These are phyloP conservation scores for Bipolaris victoriae DNA, from an alignment of 2,329 filamentous ascomycete species.

Conservation along the genomic window DNA sequence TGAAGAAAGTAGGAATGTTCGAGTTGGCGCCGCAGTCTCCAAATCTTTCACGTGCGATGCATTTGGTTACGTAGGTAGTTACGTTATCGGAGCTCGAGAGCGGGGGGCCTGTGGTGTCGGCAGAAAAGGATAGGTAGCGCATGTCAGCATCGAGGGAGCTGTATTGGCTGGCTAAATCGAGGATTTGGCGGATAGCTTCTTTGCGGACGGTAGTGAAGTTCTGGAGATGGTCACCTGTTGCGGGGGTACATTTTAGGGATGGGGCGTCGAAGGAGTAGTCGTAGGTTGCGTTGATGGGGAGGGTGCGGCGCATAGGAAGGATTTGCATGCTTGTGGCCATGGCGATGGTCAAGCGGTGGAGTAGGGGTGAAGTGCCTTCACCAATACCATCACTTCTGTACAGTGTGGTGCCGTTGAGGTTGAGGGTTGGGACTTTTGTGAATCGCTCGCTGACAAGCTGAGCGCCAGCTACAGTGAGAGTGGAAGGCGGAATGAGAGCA, in stretches of 20 bases:
- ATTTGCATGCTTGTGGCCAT: neutral
- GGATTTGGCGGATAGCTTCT: neutral
- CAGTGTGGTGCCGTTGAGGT: neutral
- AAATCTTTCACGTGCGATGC: neutral
- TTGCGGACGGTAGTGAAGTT: neutral
- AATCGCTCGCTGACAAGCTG: fast-evolving
- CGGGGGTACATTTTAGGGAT: neutral
- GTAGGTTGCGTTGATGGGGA: neutral
- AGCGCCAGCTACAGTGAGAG: neutral
- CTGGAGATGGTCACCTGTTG: neutral
- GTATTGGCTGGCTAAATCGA: neutral
- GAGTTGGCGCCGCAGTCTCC: neutral
- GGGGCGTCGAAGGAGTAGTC: neutral
- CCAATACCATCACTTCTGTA: neutral
- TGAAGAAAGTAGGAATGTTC: neutral
- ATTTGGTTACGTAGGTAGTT: neutral
- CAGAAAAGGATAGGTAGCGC: neutral
- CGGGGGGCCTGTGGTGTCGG: neutral
- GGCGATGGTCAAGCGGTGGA: neutral
- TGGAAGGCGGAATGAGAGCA: neutral
- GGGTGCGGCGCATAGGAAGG: neutral
- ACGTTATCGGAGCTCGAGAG: neutral
- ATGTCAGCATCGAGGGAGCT: neutral
- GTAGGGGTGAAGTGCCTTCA: neutral
- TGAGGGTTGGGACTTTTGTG: neutral